Evolutionary conservation across 768 basidiomycete species (phyloP), one percentile per base, ranked within the genome.

Genomic region (Tubosaeta sp.): DNA sequence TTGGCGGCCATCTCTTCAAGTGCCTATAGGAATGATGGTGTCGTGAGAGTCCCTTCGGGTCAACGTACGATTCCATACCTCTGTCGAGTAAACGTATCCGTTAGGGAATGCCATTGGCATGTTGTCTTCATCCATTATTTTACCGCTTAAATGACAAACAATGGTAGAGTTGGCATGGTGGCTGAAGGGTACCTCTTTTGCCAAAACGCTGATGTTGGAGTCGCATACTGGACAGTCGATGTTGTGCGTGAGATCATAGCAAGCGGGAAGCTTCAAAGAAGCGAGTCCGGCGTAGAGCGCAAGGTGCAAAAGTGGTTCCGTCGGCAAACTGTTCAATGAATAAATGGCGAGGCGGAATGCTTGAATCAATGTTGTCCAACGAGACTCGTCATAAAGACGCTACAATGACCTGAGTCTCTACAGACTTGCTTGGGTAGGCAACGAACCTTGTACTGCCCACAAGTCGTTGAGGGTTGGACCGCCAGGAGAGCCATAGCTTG

Each of bases 161-260:
- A 99, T 90, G 0, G 91, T 95, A 19, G 93, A 95, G 63, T 95
- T 97, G 35, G 87, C 84, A 65, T 98, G 94, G 71, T 98, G 94
- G 58, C 89, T 90, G 64, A 81, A 84, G 1, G 96, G 94, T 0
- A 97, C 92, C 56, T 93, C 90, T 50, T 78, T 74, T 12, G 89
- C 91, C 8, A 99, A 80, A 52, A 79, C 75, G 19, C 86, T 84
- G 9, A 94, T 74, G 21, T 84, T 82, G 2, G 80, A 69, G 34
- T 91, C 89, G 69, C 96, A 99, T 4, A 91, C 86, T 1, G 96
- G 96, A 67, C 96, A 99, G 62, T 95, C 86, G 19, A 84, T 77
- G 59, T 92, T 92, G 64, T 82, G 82, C 6, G 79, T 76, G 25
- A 68, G 69, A 47, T 81, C 76, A 61, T 84, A 87, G 67, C 95